These are phyloP conservation scores for Pelargonium cotyledonis DNA, from an alignment of 441 rosid genomes.

Conservation along the genomic window DNA sequence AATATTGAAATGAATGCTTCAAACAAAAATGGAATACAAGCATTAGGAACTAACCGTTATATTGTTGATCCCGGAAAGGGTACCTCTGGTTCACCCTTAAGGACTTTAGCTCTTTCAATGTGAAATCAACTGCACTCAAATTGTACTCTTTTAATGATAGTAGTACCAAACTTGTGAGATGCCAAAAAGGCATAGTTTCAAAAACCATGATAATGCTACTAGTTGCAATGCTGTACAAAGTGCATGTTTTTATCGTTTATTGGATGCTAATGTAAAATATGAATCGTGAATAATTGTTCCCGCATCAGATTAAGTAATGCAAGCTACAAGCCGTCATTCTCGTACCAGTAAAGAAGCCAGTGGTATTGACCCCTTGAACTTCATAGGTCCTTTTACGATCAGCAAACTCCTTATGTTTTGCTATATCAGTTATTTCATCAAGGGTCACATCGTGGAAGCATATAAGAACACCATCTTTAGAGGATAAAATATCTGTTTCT, in stretches of 20 bases:
- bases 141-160: not conserved
- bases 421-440: constrained; percentile 67
- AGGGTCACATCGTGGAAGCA: constrained; percentile 81
- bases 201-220: not conserved
- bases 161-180: constrained; percentile 4
- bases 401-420: constrained; percentile 65
- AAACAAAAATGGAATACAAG: not conserved
- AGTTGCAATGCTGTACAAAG: not conserved
- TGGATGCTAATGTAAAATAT: not conserved
- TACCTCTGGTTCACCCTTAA: constrained; percentile 70
- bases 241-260: not conserved
- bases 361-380: constrained; percentile 62
- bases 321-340: not conserved
- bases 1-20: not conserved
- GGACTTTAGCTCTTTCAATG: constrained; percentile 58
- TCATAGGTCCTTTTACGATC: constrained; percentile 73
- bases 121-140: constrained; percentile 69
- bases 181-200: not conserved
- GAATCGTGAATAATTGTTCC: not conserved
- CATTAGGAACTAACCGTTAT: constrained; percentile 53
- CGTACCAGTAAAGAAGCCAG: constrained; percentile 76
- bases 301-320: not conserved
- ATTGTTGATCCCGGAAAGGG: constrained; percentile 73
- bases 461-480: constrained; percentile 83
- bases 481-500: constrained; percentile 74